These are phyloP conservation scores for Nicotiana sylvestris DNA, from an alignment of 257 asterid genomes.

Conservation along the genomic window DNA sequence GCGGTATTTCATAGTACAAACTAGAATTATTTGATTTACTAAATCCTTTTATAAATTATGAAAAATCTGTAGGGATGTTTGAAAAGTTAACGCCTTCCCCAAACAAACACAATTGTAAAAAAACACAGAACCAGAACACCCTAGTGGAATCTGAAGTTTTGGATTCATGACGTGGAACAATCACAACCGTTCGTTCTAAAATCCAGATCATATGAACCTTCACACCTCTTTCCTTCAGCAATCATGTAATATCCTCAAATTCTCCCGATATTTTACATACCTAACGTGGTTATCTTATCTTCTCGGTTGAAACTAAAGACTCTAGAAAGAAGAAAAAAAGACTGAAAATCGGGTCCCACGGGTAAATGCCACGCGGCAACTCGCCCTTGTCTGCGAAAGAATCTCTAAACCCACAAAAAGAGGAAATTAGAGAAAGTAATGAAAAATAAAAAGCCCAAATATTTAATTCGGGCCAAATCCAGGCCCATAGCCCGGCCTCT, in stretches of 20 bases:
- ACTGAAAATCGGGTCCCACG: slow-evolving; percentile 15
- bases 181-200: background rate
- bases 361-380: slow-evolving; percentile 38
- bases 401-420: slow-evolving; percentile 17
- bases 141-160: background rate
- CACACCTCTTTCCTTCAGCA: background rate
- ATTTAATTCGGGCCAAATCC: background rate
- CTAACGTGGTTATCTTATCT: slow-evolving; percentile 3
- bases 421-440: no score
- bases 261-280: slow-evolving; percentile 18
- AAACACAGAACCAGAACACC: background rate
- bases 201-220: background rate
- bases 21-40: no score
- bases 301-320: background rate
- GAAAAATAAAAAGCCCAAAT: background rate
- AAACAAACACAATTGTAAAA: background rate
- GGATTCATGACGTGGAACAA: background rate
- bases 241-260: background rate
- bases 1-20: no score
- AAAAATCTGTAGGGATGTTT: background rate
- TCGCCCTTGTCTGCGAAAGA: slow-evolving; percentile 21
- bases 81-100: background rate
- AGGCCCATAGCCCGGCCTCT: slow-evolving; percentile 27
- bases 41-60: no score
- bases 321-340: background rate